Conservation (phyloP, 805 yeast genomes). For the Komagataella pseudopastoris region DNA sequence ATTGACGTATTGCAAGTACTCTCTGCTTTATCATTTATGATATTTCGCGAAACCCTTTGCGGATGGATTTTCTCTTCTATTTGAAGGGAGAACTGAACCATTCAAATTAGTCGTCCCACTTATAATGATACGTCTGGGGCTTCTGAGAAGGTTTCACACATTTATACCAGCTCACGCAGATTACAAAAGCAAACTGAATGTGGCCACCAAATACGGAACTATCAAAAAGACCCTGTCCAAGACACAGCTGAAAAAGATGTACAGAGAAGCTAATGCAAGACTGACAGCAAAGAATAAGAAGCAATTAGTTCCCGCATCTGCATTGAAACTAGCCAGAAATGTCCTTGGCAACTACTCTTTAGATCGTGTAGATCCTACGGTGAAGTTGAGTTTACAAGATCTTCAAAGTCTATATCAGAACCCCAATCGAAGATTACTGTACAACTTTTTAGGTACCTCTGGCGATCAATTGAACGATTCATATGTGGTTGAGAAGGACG, state of each 20-base stretch:
- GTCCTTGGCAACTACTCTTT: conserved; percentile 8
- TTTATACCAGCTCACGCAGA: neutral
- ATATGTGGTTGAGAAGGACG: conserved; percentile 37
- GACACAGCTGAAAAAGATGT: conserved; percentile 1
- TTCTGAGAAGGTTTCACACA: neutral
- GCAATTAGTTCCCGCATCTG: conserved; percentile 15
- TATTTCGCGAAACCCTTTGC: neutral
- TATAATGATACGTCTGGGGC: neutral
- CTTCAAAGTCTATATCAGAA: conserved; percentile 11
- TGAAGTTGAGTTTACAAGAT: conserved; percentile 13
- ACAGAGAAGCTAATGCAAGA: neutral
- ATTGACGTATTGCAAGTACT: neutral
- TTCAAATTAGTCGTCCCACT: neutral
- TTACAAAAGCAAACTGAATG: conserved; percentile 5
- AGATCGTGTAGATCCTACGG: conserved; percentile 9
- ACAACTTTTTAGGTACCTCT: conserved; percentile 44
- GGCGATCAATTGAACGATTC: conserved; percentile 48
- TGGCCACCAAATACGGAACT: conserved; percentile 5
- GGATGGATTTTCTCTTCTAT: neutral
- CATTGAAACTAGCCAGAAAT: conserved; percentile 10
- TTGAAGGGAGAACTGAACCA: neutral
- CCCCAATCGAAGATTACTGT: conserved; percentile 28
- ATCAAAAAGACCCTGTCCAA: neutral
- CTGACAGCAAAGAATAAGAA: conserved; percentile 9
- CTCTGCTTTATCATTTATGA: neutral